Base-by-base conservation (phyloP, 805 yeast species). In the Suhomyces prunicola region DNA sequence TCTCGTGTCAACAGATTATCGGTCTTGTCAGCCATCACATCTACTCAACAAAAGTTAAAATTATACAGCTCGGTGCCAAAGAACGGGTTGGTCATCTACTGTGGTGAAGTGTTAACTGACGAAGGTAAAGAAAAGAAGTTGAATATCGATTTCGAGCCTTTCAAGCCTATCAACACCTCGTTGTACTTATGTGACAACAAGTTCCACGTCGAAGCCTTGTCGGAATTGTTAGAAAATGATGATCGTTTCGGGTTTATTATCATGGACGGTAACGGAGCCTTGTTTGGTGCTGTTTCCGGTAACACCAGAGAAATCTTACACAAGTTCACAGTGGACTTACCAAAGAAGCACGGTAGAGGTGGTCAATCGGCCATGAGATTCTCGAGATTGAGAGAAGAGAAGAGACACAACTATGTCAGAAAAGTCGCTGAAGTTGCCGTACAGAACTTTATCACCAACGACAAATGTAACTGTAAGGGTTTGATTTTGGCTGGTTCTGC, bases 261-360 rank as follows among this genome's bases (percentile, higher is more conserved):
- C 65, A 94, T 94, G 99, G 99, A 94, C 76, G 99, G 99, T 90
- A 91, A 92, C 72, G 99, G 99, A 55, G 90, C 97, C 2, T 79
- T 94, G 60, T 94, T 94, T 63, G 99, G 99, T 74, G 82, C 96
- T 17, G 84, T 94, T 52, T 85, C 96, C 45, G 99, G 99, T 71
- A 94, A 94, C 77, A 92, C 97, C 46, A 87, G 99, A 79, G 97
- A 94, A 57, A 90, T 94, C 45, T 79, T 94, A 67, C 97, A 93
- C 74, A 94, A 94, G 74, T 94, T 94, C 76, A 88, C 79, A 1
- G 99, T 94, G 52, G 99, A 94, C 73, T 80, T 94, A 65, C 99
- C 99, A 65, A 94, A 94, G 80, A 94, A 94, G 90, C 99, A 94
- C 81, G 99, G 99, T 67, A 88, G 99, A 83, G 99, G 99, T 88